Base-by-base conservation (phyloP, 2,329 filamentous ascomycete species). In the Ascochyta koolunga region DNA sequence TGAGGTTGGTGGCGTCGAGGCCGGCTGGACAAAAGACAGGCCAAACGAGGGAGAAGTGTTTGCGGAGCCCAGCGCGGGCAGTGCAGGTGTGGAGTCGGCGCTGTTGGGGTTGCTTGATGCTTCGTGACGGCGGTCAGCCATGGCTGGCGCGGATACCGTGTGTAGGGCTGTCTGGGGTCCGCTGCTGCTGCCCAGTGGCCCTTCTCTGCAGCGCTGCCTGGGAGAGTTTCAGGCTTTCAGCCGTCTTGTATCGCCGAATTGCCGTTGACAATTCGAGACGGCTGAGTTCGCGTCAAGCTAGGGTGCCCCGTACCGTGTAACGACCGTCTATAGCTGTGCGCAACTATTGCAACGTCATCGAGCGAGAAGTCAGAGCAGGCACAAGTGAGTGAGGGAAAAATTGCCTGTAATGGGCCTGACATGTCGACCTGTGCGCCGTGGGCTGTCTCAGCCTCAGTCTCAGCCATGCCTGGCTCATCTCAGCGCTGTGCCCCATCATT, bases 61-160 rank as follows among this genome's bases (percentile, higher is more conserved):
- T 13, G 59, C 51, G 57, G 71, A 72, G 53, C 65, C 67, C 19
- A 67, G 58, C 40, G 65, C 57, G 2, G 66, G 67, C 51, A 72
- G 51, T 50, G 64, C 67, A 53, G 64, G 65, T n/a, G 64, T 65
- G 25, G 54, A 63, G 32, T 62, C 62, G 40, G 66, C 61, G 36
- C 60, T 64, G 50, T 68, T 61, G 48, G 68, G 67, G 39, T 65
- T 52, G 42, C 69, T 67, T 2, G 65, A 59, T 29, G 65, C 49
- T 48, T 72, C 64, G 38, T 59, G 56, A 45, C 65, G 68, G 33
- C 60, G 66, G 54, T 72, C 71, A 49, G 65, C 64, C 69, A 73
- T 74, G 45, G 36, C 52, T 58, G 32, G 54, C 45, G 41, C 51
- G 45, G 45, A 16, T 40, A 27, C 15, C 46, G 35, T 37, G 29